Base-by-base conservation (phyloP, 805 yeast species). In the Lachancea thermotolerans region DNA sequence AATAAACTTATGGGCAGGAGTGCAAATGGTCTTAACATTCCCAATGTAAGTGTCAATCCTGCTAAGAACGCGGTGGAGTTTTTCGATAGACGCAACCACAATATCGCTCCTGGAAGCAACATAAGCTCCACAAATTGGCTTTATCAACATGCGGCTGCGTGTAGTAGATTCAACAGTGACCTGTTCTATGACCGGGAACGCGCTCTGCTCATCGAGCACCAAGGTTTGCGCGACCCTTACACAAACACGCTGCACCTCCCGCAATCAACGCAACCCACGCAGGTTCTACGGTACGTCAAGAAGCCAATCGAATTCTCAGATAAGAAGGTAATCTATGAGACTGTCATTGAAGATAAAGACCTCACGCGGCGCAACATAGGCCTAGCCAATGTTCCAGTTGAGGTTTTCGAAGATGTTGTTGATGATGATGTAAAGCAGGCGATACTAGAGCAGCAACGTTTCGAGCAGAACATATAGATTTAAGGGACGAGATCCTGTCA, bases 211-310 rank as follows among this genome's bases (percentile, higher is more conserved):
- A 64, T 68, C 35, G 66, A 64, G 16, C 56, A 57, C 16, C 73
- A 79, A 41, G 90, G 90, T 1, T 61, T 77, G 16, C 79, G 81
- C 58, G 98, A 91, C 60, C 77, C 84, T 1, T 91, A 89, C 62
- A 85, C 96, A 0, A 95, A 95, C n/a, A 72, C 84, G 29, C 70
- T 74, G 32, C 87, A 88, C 60, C 78, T 78, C 30, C 96, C 98
- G 2, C 60, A 56, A 16, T 68, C 71, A 4, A 82, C 95, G 7
- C 99, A 93, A 66, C 87, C 98, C 1, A 69, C 75, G 5, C 56
- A 57, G 37, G 67, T 71, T 5, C 53, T 58, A 28, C 53, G 65
- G 48, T 30, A 52, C 38, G 52, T 52, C 41, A 45, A 57, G 45
- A 39, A 57, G 46, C 4, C 39, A 25, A 17, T 3, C 12, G 27